Percentiles rank a stretch among this genome's conserved stretches.
phyloP scores from a whole-genome alignment of 495 filamentous ascomycete species.

The Rhypophila decipiens region DNA sequence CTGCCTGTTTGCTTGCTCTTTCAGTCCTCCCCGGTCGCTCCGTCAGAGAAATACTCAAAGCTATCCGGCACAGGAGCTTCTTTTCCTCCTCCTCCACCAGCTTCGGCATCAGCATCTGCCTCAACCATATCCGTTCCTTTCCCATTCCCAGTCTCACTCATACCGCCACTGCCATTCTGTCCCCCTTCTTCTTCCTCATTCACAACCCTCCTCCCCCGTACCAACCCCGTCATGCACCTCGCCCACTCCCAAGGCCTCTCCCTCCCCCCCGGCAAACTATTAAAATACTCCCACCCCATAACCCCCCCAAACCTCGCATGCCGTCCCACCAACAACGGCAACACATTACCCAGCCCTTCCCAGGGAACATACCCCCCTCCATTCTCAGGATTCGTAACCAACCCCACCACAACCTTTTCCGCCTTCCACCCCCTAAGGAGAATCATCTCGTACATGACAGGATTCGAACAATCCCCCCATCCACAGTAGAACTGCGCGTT shows the following conservation, averaged over 20 bases:
- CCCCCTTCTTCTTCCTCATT: background rate
- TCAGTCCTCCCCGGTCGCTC: slow-evolving; percentile 1
- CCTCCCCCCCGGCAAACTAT: slow-evolving; percentile 54
- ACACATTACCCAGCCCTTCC: slow-evolving; percentile 24
- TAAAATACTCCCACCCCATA: slow-evolving; percentile 88
- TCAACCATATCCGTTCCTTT: slow-evolving; percentile 1
- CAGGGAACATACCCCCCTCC: slow-evolving; percentile 44
- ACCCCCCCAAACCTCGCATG: slow-evolving; percentile 61
- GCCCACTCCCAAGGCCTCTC: slow-evolving; percentile 66
- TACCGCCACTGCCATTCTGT: background rate
- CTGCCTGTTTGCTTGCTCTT: background rate
- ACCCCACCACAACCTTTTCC: slow-evolving; percentile 63
- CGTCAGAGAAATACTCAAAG: slow-evolving; percentile 27
- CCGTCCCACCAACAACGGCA: slow-evolving; percentile 29
- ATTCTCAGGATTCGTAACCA: slow-evolving; percentile 71
- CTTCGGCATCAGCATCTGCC: slow-evolving; percentile 1
- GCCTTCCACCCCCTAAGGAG: slow-evolving; percentile 75
- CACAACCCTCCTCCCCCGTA: slow-evolving; percentile 14
- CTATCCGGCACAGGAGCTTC: slow-evolving; percentile 7
- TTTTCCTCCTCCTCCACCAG: background rate
- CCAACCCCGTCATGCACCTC: slow-evolving; percentile 31
- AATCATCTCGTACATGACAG: slow-evolving; percentile 58
- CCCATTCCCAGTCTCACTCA: background rate
- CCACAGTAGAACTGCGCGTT: slow-evolving; percentile 84
- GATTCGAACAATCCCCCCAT: slow-evolving; percentile 56